Conservation (phyloP, 805 yeast species). For the Metschnikowia henanensis region DNA sequence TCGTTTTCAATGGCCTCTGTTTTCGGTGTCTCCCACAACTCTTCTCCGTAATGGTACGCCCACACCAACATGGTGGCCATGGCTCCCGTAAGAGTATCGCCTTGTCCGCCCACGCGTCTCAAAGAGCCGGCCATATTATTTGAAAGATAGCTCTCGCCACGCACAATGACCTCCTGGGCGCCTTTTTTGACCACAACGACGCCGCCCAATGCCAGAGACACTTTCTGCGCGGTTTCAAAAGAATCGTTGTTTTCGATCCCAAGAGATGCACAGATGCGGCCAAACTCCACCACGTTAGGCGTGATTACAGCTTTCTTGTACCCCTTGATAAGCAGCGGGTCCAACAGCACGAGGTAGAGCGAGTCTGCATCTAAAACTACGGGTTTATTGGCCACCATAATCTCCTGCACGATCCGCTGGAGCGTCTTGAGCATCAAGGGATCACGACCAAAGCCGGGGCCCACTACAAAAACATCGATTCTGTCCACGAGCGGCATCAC, state of each 20-base stretch:
- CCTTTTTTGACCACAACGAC: constrained; percentile 79
- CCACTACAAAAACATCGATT: constrained; percentile 79
- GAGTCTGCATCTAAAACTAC: constrained; percentile 92
- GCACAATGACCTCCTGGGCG: constrained; percentile 57
- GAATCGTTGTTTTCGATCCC: constrained; percentile 30
- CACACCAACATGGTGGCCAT: constrained; percentile 82
- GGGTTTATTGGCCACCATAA: constrained; percentile 59
- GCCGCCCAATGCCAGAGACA: constrained; percentile 54
- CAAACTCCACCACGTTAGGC: constrained; percentile 87
- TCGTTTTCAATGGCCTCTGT: constrained; percentile 28
- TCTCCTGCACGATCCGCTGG: constrained; percentile 54
- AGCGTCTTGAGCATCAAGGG: constrained; percentile 60
- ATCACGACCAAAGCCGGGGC: constrained; percentile 95
- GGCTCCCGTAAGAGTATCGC: constrained; percentile 87
- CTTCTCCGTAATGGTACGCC: constrained; percentile 62
- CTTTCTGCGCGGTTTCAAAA: constrained; percentile 31
- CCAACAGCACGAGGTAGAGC: constrained; percentile 59
- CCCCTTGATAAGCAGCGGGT: constrained; percentile 55
- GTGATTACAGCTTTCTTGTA: constrained; percentile 70
- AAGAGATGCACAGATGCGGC: constrained; percentile 57
- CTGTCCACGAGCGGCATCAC: constrained; percentile 56
- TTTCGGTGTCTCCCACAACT: constrained; percentile 52
- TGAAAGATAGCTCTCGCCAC: constrained; percentile 40
- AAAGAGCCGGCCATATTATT: constrained; percentile 60
- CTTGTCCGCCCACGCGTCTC: constrained; percentile 95